phyloP scores from a whole-genome alignment of 306 rosid genomes.

The Fragaria vesca region DNA sequence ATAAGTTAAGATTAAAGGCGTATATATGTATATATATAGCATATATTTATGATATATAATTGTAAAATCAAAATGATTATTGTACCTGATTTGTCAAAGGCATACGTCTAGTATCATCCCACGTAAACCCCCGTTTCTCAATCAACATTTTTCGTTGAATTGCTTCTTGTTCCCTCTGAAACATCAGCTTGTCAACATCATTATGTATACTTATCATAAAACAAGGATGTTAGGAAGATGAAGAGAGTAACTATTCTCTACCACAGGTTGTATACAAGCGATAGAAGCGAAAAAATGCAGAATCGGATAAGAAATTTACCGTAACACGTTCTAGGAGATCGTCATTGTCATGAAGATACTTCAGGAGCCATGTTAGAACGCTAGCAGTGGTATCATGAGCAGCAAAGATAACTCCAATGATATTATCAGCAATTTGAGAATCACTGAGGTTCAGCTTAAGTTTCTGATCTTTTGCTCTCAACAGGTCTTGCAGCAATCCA shows the following conservation, averaged over 20 bases:
- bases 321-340: constrained; percentile 58
- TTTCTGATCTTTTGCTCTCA: constrained; percentile 35
- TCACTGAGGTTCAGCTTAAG: constrained; percentile 36
- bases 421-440: constrained; percentile 79
- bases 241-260: neutral
- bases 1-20: neutral
- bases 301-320: constrained; percentile 24
- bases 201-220: neutral
- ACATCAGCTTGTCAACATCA: neutral
- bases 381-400: constrained; percentile 97
- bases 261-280: neutral
- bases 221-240: neutral
- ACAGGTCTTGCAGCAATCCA: constrained; percentile 54
- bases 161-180: constrained; percentile 78
- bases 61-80: neutral
- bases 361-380: constrained; percentile 74
- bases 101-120: constrained; percentile 82
- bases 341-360: constrained; percentile 67
- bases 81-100: constrained; percentile 58
- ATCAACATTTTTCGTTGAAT: constrained; percentile 30
- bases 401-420: constrained; percentile 89
- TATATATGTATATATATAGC: neutral
- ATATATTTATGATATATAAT: neutral
- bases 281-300: neutral
- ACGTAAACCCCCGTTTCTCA: constrained; percentile 62